Evolutionary conservation across 2,329 filamentous ascomycete species (phyloP), one percentile per base, ranked within the genome.

Genomic region (Cladosporium sp.): DNA sequence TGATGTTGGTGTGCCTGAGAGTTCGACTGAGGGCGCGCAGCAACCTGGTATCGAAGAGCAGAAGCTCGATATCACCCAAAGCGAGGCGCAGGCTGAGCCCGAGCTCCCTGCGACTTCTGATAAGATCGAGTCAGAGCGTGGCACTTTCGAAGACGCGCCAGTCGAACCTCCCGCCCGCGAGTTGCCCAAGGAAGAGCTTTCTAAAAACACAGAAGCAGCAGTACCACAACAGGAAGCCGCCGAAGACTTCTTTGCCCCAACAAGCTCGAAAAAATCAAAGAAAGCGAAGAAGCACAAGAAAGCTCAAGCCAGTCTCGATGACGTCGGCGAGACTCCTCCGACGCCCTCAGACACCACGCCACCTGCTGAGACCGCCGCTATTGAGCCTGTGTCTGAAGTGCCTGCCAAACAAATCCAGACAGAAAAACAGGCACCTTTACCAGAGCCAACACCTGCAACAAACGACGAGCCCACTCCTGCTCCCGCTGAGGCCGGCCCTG

Each of bases 201-300:
- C 36, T 18, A 38, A 18, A 17, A 12, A 22, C 27, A 41, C 19
- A 38, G 43, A 56, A 4, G 30, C 22, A 12, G 54, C 15, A 47
- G 52, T 18, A 19, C 15, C 27, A 32, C 40, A 30, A n/a, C 24
- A 54, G 7, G 45, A 47, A 43, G 50, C 37, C n/a, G 20, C 18
- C 1, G 47, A 49, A 7, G 45, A 48, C 13, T 34, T 48, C 37
- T 48, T 48, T 18, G 45, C 24, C 9, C 29, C 45, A 8, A 34
- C 29, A 6, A 50, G 55, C 13, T 54, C 57, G 2, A 59, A 60
- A 53, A 59, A 54, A 12, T 55, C 55, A 34, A 58, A 58, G 47
- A 59, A 58, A 30, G 51, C 50, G 13, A 61, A 65, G 54, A 64
- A 64, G 54, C 54, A 56, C 39, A 62, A 63, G 52, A 59, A 56